phyloP scores from a whole-genome alignment of 2,329 filamentous ascomycete genomes.

The Aspergillus sp. region DNA sequence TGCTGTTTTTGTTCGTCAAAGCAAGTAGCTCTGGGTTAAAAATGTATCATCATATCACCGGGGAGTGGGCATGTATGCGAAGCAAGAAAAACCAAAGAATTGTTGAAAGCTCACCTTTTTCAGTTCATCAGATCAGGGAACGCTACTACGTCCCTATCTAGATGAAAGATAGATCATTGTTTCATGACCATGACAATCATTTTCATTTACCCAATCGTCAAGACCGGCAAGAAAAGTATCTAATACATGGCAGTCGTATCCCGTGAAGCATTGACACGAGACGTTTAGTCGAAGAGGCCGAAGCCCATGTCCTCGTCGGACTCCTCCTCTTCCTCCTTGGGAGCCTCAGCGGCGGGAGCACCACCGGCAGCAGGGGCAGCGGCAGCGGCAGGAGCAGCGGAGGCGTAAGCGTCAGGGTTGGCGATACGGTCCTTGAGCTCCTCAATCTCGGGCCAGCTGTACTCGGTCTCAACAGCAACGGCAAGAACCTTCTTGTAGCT shows the following conservation, averaged over 20 bases:
- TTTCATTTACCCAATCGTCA: conserved; percentile 38
- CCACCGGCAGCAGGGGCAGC: conserved; percentile 56
- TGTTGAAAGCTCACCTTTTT: conserved; percentile 25
- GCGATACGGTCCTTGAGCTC: conserved; percentile 99
- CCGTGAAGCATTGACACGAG: conserved; percentile 21
- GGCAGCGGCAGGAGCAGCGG: conserved; percentile 73
- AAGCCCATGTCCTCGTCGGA: conserved; percentile 68
- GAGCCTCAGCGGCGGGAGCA: conserved; percentile 55
- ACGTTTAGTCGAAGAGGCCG: conserved; percentile 72
- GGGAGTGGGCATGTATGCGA: conserved; percentile 6
- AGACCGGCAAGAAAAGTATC: conserved; percentile 37
- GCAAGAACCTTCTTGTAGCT: conserved; percentile 92
- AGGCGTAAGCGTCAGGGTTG: conserved; percentile 95
- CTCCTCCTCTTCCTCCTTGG: conserved; percentile 67
- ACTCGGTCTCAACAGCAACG: conserved; percentile 85
- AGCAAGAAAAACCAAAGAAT: conserved; percentile 13
- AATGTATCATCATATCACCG: conserved; percentile 63
- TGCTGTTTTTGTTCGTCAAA: conserved; percentile 62
- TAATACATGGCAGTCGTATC: conserved; percentile 42
- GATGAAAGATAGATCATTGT: conserved; percentile 17
- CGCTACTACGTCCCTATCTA: conserved; percentile 39
- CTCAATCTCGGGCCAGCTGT: conserved; percentile 92
- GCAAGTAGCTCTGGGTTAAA: conserved; percentile 64
- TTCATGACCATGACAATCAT: conserved; percentile 30
- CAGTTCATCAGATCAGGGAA: conserved; percentile 32